Evolutionary conservation across 768 basidiomycete genomes (phyloP).

Genomic region (Lactarius akahatsu): DNA sequence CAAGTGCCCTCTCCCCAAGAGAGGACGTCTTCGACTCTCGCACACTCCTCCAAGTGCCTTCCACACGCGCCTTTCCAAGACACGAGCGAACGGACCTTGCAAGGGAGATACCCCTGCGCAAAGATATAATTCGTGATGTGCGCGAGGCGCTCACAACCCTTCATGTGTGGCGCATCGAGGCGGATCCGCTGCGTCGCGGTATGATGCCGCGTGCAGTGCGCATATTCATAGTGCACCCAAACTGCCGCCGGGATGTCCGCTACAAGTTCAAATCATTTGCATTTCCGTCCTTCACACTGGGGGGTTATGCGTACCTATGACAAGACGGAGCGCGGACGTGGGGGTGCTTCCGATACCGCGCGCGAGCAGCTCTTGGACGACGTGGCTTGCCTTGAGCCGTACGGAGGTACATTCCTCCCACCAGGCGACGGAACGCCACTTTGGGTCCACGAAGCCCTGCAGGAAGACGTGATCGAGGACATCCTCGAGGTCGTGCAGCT

Average conservation of each 20-base stretch:
- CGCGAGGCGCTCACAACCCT: conserved; percentile 41
- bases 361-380: conserved; percentile 39
- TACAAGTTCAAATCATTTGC: conserved; percentile 24
- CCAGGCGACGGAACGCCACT: conserved; percentile 43
- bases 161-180: conserved; percentile 36
- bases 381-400: conserved; percentile 39
- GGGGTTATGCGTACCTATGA: conserved; percentile 40
- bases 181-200: conserved; percentile 46
- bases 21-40: conserved; percentile 34
- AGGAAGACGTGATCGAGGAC: conserved; percentile 47
- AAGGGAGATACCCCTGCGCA: conserved; percentile 39
- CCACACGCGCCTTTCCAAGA: conserved; percentile 45
- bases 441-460: conserved; percentile 48
- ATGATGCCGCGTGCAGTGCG: conserved; percentile 36
- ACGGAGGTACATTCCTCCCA: conserved; percentile 45
- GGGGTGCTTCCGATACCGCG: conserved; percentile 45
- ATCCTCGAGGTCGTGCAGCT: conserved; percentile 47
- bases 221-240: conserved; percentile 48
- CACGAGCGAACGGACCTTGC: conserved; percentile 40
- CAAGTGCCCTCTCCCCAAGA: conserved; percentile 36
- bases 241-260: conserved; percentile 43
- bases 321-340: conserved; percentile 45
- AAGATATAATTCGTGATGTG: conserved; percentile 52
- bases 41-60: conserved; percentile 35
- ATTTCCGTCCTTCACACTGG: too few species aligned